Base-by-base conservation (phyloP, 306 rosid species). In the Malus orientalis region DNA sequence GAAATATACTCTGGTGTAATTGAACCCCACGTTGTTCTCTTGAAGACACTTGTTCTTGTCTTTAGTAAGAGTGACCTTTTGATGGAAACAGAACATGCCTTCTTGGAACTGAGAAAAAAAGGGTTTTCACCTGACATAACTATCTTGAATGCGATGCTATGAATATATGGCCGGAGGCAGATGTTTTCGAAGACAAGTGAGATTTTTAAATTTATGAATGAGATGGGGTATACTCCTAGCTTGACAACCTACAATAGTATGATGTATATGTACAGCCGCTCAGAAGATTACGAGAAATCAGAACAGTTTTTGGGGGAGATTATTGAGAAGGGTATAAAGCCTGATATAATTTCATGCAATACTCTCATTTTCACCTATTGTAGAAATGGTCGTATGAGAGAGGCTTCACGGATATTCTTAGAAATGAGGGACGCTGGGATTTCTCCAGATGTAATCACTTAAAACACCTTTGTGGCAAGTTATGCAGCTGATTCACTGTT, bases 31-130 rank as follows among this genome's bases (percentile, higher is more conserved):
- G 82, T 85, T 74, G 90, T 95, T 84, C 92, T 92, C 75, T 85
- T 90, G 81, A 95, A 95, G 84, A 94, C 98, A 42, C 96, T 94
- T 80, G 97, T 94, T 79, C 82, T 94, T 22, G 93, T 92, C 33
- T 80, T 78, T 77, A 95, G 97, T 83, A 95, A 95, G 84, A 81
- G 86, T 59, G 96, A 88, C 87, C 98, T 92, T 68, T 74, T 94
- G 42, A 73, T 23, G 64, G 96, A 94, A 81, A 89, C 98, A 3
- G 98, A 94, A 73, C 84, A 68, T 6, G 97, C 96, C 58, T 94
- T 90, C 84, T 70, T 83, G 73, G 95, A 94, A 79, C 74, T 94
- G 71, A 84, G 78, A 74, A 84, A 64, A 51, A 88, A 81, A 62
- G 93, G 90, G 63, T 79, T 87, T 81, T 85, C 95, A 8, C 93